Base-by-base conservation (phyloP, 306 rosid species). In the Castanea sativa region DNA sequence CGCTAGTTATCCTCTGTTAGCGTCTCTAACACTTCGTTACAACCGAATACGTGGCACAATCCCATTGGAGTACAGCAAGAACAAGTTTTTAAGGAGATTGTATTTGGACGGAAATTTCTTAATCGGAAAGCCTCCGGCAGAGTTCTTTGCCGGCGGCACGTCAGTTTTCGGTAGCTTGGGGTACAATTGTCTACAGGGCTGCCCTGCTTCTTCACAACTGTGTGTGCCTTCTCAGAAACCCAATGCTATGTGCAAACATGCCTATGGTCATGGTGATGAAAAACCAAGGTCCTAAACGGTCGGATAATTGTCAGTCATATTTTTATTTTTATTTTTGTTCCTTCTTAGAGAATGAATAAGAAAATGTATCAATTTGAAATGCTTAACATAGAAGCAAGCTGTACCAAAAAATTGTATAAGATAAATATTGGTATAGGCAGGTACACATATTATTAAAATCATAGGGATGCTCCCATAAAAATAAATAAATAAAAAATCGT, bases 171-270 rank as follows among this genome's bases (percentile, higher is more conserved):
- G 99, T 1, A 94, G 99, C 80, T 79, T 94, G 89, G 99, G 97
- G 45, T 83, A 91, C 71, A 94, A 94, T 85, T 94, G 99, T 76
- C 86, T 94, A 57, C 83, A 82, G 77, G 86, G 75, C 18, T 94
- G 99, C 74, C 99, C 99, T 23, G 78, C 57, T 7, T 81, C 85
- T 9, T 93, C 97, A 0, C 79, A 83, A 79, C 81, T 94, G 86
- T 94, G 99, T 74, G 72, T 79, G 69, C 85, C 97, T 10, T 85
- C 93, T 49, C 97, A 94, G 91, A 94, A 94, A 80, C 84, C 99
- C 0, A 78, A 16, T 75, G 84, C 94, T 0, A 79, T 87, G 30
- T 94, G 99, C 84, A 91, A 87, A 80, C 80, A 86, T 76, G 92
- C 83, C 45, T 90, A 92, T 43, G 82, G 85, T 58, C 53, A 49